Conservation (phyloP, 257 asterid species). For the Capsicum baccatum region DNA sequence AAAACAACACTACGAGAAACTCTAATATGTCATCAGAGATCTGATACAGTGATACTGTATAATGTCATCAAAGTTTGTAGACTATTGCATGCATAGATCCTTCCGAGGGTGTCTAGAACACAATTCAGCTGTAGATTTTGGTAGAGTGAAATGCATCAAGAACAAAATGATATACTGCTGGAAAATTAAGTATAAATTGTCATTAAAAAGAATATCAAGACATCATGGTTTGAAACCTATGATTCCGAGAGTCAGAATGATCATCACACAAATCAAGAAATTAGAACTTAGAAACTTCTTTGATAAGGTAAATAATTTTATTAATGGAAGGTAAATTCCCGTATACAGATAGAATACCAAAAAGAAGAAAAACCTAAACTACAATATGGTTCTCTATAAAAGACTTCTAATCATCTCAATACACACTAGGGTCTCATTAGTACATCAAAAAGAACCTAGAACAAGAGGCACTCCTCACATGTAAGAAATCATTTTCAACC, state of each 20-base stretch:
- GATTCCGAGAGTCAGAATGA: neutral
- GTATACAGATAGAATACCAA: neutral
- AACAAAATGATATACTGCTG: neutral
- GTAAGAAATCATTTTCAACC: too few species aligned
- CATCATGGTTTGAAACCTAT: neutral
- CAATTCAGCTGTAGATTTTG: constrained; percentile 20
- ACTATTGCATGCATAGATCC: neutral
- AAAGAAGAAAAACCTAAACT: neutral
- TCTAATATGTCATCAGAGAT: neutral
- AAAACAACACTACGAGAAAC: neutral
- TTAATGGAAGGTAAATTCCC: neutral
- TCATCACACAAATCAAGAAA: neutral
- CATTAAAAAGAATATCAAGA: neutral
- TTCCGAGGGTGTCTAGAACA: constrained; percentile 11
- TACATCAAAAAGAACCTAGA: neutral
- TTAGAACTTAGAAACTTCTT: neutral
- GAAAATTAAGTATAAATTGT: neutral
- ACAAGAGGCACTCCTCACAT: too few species aligned
- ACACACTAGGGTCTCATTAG: neutral
- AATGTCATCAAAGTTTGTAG: neutral
- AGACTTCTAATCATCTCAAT: neutral
- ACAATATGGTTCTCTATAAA: neutral
- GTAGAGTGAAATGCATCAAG: constrained; percentile 13
- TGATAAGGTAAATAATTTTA: neutral
- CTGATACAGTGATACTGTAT: neutral